Conservation (phyloP, 116 monocot genomes). For the Thalassia testudinum region DNA sequence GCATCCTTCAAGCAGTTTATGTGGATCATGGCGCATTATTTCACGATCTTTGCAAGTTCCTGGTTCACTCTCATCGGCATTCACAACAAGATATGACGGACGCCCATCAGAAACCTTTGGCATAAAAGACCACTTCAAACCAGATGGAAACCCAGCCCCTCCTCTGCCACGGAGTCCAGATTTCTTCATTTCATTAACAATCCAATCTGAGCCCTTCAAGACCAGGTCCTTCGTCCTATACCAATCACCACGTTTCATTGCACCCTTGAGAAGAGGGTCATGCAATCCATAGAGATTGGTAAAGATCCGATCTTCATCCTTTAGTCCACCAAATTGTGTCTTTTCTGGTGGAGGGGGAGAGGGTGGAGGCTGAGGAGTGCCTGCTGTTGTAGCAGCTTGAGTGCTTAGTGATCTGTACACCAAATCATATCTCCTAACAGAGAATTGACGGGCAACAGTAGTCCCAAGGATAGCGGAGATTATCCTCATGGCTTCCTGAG, state of each 20-base stretch:
- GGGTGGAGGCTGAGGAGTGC: too few relatives aligned
- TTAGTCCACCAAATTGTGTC: slow-evolving; percentile 73
- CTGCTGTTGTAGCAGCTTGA: slow-evolving; percentile 34
- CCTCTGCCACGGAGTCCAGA: slow-evolving; percentile 82
- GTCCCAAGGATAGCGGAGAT: slow-evolving; percentile 12
- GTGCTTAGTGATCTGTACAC: slow-evolving; percentile 29
- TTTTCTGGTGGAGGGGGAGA: slow-evolving; percentile 72
- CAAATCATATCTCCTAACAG: slow-evolving; percentile 8
- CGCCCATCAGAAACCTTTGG: slow-evolving; percentile 89
- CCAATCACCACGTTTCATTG: slow-evolving; percentile 85
- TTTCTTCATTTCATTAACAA: slow-evolving; percentile 84
- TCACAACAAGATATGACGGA: slow-evolving; percentile 83
- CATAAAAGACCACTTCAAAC: slow-evolving; percentile 91
- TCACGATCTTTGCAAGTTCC: slow-evolving; percentile 88
- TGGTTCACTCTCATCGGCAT: slow-evolving; percentile 88
- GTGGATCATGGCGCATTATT: slow-evolving; percentile 86
- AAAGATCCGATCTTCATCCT: slow-evolving; percentile 75
- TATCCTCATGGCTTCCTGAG: slow-evolving; percentile 19
- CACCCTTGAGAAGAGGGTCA: slow-evolving; percentile 85
- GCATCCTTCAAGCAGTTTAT: slow-evolving; percentile 85
- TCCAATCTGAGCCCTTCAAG: slow-evolving; percentile 73
- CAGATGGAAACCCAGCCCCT: slow-evolving; percentile 83
- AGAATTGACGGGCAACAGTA: background rate
- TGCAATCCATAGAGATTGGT: slow-evolving; percentile 79
- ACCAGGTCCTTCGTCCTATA: slow-evolving; percentile 67